Conservation (phyloP, 2,329 filamentous ascomycete genomes). For the Juglanconis oblonga region DNA sequence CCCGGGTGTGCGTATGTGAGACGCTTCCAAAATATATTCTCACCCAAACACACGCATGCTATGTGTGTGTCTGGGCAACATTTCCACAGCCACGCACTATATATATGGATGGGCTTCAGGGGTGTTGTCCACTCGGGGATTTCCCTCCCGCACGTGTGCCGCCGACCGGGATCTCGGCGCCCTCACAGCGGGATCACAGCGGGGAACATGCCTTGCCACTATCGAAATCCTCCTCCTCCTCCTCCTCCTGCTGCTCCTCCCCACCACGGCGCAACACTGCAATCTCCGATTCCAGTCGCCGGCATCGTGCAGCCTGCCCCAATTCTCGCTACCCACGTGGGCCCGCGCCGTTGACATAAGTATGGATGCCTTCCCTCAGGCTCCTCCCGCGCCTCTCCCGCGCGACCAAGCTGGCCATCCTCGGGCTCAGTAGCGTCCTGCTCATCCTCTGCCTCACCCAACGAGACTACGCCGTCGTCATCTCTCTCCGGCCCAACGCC, state of each 20-base stretch:
- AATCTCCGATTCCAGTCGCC: too few species aligned
- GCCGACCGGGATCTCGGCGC: neutral
- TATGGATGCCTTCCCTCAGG: slow-evolving; percentile 17
- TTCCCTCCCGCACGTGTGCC: slow-evolving; percentile 8
- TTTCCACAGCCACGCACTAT: neutral
- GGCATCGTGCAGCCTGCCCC: too few species aligned
- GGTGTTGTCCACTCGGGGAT: neutral
- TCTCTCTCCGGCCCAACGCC: neutral
- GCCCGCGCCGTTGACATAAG: slow-evolving; percentile 3
- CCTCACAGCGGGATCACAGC: neutral
- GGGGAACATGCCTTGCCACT: neutral
- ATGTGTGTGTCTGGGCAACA: too few species aligned
- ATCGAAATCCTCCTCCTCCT: neutral
- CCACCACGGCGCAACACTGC: too few species aligned
- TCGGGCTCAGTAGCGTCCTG: slow-evolving; percentile 3
- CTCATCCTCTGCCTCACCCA: neutral
- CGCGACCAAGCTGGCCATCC: slow-evolving; percentile 7
- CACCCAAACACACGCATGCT: too few species aligned
- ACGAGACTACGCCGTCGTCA: neutral
- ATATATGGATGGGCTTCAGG: too few species aligned
- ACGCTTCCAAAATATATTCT: too few species aligned
- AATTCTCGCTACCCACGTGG: slow-evolving; percentile 9
- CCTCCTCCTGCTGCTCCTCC: neutral
- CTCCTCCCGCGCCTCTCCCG: slow-evolving; percentile 4
- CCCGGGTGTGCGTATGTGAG: too few species aligned